Evolutionary conservation across 345 rosid species (phyloP), one percentile per base, ranked within the genome.

Genomic region (Barbarea vulgaris): DNA sequence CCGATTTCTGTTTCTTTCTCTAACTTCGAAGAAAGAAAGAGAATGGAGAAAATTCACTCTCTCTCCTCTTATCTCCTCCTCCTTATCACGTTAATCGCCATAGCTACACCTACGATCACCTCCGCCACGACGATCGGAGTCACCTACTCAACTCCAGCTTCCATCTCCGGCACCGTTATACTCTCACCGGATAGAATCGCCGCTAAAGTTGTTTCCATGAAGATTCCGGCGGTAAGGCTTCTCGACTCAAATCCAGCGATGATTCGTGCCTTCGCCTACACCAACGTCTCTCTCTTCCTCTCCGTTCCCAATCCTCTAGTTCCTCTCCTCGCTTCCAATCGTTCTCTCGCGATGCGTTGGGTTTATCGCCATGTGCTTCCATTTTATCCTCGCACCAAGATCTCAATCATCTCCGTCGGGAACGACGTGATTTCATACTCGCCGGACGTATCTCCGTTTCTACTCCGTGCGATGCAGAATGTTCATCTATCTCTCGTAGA

Each of bases 381-480:
- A 0, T 93, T 85, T 73, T 84, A 88, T 68, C 98, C 96, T 3
- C 93, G 97, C 18, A 80, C 93, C 36, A 86, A 77, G 69, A 88
- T 93, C 80, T 72, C 94, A 0, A 67, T 91, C 13, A 88, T 93
- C 73, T 91, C 97, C 22, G 91, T 93, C 59, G 98, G 98, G 3
- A 85, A 88, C 79, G 91, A 84, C 73, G 83, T 78, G 25, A 79
- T 88, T 33, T 85, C 85, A 1, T 72, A 69, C 64, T 42, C 83
- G 11, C 73, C 92, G 7, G 81, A 84, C 11, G 67, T 82, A 36
- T 39, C 85, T 0, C 86, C 82, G 21, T 86, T 73, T 71, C 81
- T 93, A 54, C 82, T 93, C 64, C 93, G 90, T 0, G 97, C 97
- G 19, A 82, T 91, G 79, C 76, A 82, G 52, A 89, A 91, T 71